These are phyloP conservation scores for Pinus tabuliformis DNA, from an alignment of 75 land plant species.

Conservation along the genomic window DNA sequence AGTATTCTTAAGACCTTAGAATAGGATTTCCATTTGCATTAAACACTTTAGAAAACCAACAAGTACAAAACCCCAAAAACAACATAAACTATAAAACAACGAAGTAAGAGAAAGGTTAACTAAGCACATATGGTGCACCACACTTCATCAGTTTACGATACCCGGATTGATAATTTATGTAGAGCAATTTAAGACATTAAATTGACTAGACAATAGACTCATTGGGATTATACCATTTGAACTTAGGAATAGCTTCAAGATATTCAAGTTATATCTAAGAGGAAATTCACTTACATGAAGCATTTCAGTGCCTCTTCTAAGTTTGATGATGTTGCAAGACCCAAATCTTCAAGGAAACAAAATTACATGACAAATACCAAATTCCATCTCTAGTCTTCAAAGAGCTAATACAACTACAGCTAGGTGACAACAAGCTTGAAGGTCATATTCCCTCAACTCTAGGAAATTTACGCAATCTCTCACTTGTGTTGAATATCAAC, in stretches of 20 bases:
- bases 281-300: constrained; percentile 41
- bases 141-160: too few species aligned
- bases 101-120: too few species aligned
- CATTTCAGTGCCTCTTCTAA: constrained; percentile 41
- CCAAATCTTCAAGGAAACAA: constrained; percentile 37
- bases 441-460: constrained; percentile 44
- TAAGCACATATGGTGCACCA: too few species aligned
- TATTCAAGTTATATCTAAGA: constrained; percentile 49
- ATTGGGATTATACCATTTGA: constrained; percentile 44
- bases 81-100: too few species aligned
- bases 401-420: constrained; percentile 24
- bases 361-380: constrained; percentile 35
- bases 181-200: too few species aligned
- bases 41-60: too few species aligned
- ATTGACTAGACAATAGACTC: too few species aligned
- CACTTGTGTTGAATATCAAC: constrained; percentile 25
- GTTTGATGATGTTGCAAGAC: constrained; percentile 18
- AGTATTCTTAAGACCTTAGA: too few species aligned
- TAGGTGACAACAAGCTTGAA: constrained; percentile 39
- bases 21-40: too few species aligned
- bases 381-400: constrained; percentile 18
- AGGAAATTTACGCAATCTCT: constrained; percentile 28
- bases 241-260: constrained; percentile 23
- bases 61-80: too few species aligned
- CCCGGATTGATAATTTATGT: too few species aligned